Conservation (phyloP, 1,139 yeast genomes). For the Pichia sp. region DNA sequence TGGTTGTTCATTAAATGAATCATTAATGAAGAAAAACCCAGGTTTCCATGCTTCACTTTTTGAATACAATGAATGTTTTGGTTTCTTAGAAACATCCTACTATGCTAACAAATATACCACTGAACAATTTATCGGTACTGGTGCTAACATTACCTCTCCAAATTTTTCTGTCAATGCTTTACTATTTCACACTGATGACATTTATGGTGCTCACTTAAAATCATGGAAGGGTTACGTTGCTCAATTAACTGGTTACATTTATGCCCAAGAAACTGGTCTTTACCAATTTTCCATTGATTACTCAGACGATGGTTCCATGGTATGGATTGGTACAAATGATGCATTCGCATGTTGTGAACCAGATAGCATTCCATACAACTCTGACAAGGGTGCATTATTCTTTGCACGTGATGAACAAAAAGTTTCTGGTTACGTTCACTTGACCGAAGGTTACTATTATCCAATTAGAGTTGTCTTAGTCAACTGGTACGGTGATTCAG, state of each 20-base stretch:
- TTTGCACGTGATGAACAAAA: constrained; percentile 5
- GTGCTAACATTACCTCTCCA: constrained; percentile 12
- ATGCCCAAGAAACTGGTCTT: constrained; percentile 16
- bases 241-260: constrained; percentile 23
- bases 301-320: constrained; percentile 15
- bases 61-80: constrained; percentile 4
- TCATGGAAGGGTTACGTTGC: constrained; percentile 16
- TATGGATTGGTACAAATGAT: constrained; percentile 16
- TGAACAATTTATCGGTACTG: constrained; percentile 7
- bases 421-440: constrained; percentile 10
- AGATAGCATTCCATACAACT: constrained; percentile 9
- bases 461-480: constrained; percentile 20
- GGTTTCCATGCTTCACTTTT: constrained; percentile 15
- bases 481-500: constrained; percentile 13
- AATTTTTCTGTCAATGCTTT: constrained; percentile 12
- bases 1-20: constrained; percentile 8
- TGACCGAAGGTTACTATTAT: constrained; percentile 14
- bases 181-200: constrained; percentile 5
- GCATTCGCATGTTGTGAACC: constrained; percentile 17
- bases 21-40: background rate
- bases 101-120: constrained; percentile 14
- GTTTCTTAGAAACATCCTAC: constrained; percentile 8
- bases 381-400: constrained; percentile 6
- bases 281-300: constrained; percentile 11
- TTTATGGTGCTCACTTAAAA: constrained; percentile 8